Base-by-base conservation (phyloP, 495 filamentous ascomycete genomes). In the Chaetomium cochliodes region DNA sequence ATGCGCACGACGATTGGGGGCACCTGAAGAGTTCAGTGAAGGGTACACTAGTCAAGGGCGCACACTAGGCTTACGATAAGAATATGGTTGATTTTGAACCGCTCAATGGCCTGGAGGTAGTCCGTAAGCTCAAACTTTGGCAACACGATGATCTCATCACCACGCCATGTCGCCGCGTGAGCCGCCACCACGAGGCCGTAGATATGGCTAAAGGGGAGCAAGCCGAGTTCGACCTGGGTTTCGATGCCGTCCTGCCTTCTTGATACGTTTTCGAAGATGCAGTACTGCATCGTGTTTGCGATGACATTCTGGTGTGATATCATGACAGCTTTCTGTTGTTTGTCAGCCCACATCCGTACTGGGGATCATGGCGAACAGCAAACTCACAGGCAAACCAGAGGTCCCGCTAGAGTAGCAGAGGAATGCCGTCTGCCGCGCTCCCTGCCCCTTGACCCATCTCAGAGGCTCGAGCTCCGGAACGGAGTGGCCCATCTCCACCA, bases 371-470 rank as follows among this genome's bases (percentile, higher is more conserved):
- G 6, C 20, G 9, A 18, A 9, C 26, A 9, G 16, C 15, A 12
- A 54, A 78, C 83, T 71, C 79, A 91, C 89, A 42, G 92, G 92
- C 53, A 96, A 74, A 11, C 92, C 92, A 41, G 91, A 94, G 15
- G 92, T 97, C 22, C 92, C 92, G 74, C 89, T 92, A 0, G 91
- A 94, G 74, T 93, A 96, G 80, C 92, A 96, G 28, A 97, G 79
- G 73, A 91, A 97, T 0, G 92, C 92, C 15, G 86, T 86, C 58
- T 90, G 88, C 42, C 86, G 85, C 23, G 85, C 85, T 11, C 89
- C 91, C 65, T 96, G 88, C 2, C 92, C 92, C 60, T 86, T 82
- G 8, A 77, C 68, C 91, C 90, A 96, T 58, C 77, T 80, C 68
- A 93, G 72, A 8, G 80, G 79, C 63, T 91, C 89, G 9, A 93